Evolutionary conservation across 441 rosid species (phyloP), one percentile per base, ranked within the genome.

Genomic region (Populus hybrid): DNA sequence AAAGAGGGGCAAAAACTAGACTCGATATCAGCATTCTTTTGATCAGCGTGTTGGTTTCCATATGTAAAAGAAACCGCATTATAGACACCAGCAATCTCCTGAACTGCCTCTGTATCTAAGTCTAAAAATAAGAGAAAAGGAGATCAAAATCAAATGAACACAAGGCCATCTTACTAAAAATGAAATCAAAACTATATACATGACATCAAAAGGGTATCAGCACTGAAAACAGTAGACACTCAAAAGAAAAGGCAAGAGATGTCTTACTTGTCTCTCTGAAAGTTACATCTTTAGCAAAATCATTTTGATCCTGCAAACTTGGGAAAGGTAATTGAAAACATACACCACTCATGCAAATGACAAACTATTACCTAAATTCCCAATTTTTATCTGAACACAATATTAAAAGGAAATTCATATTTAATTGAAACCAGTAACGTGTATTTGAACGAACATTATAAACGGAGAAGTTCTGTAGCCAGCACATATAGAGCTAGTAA

Each of bases 1-100:
- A 95, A 94, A 26, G 97, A 88, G 73, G 97, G 98, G 28, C 8
- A 84, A 82, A 90, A 95, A 74, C 73, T 86, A 84, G 93, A 85
- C 46, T 87, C 92, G 7, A 59, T 78, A 76, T 89, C 89, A 50
- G 84, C 61, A 77, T 73, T 76, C 82, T 84, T 90, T 78, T 81
- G 86, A 46, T 85, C 85, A 70, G 11, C 42, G 46, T 84, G 69
- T 77, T 90, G 30, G 78, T 85, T 85, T 86, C 95, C 95, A 80
- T 95, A 95, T 30, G 95, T 87, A 81, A 90, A 91, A 18, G 90
- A 86, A 71, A 94, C 94, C 65, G 97, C 86, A 67, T 78, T 83
- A 82, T 81, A 92, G 77, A 89, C 87, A 81, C 80, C 84, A 18
- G 50, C 73, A 81, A 75, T 83, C 65, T 70, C 83, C 76, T 36